Conservation (phyloP, 2,329 filamentous ascomycete genomes). For the Aspergillus caelatus region DNA sequence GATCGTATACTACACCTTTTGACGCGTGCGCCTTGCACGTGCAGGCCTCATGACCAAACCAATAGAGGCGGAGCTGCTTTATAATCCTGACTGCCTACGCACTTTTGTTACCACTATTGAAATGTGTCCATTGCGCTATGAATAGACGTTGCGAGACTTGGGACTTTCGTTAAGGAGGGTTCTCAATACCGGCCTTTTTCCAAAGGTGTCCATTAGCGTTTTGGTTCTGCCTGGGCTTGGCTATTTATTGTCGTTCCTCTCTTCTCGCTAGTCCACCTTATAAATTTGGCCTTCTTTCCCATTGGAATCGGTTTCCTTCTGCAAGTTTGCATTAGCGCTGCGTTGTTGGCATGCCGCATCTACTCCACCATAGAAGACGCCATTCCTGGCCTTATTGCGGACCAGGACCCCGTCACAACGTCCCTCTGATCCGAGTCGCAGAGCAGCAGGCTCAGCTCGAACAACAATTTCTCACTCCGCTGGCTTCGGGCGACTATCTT, state of each 20-base stretch:
- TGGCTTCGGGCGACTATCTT: slow-evolving; percentile 26
- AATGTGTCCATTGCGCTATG: slow-evolving; percentile 8
- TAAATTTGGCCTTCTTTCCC: background rate
- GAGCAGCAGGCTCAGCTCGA: slow-evolving; percentile 16
- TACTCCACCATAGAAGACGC: slow-evolving; percentile 34
- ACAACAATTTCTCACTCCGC: slow-evolving; percentile 19
- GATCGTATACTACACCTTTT: slow-evolving; percentile 12
- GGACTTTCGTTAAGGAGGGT: slow-evolving; percentile 15
- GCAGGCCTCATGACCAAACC: slow-evolving; percentile 19
- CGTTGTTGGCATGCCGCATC: slow-evolving; percentile 27
- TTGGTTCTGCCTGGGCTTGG: slow-evolving; percentile 1
- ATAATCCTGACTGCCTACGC: slow-evolving; percentile 12
- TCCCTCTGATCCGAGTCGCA: slow-evolving; percentile 22
- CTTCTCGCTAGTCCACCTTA: background rate
- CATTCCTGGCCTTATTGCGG: slow-evolving; percentile 42
- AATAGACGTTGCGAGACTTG: slow-evolving; percentile 9
- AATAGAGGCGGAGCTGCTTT: slow-evolving; percentile 19
- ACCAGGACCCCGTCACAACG: slow-evolving; percentile 22
- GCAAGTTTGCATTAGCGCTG: background rate
- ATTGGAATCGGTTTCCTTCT: background rate
- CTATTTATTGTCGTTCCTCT: background rate
- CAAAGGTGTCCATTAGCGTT: background rate
- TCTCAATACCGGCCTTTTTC: background rate
- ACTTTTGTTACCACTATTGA: background rate
- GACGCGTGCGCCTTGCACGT: slow-evolving; percentile 27